A percentile compares a stretch with the other conserved stretches of the same genome.
Evolutionary conservation across 768 basidiomycete genomes (phyloP).

Genomic region (Agaricus blazei): DNA sequence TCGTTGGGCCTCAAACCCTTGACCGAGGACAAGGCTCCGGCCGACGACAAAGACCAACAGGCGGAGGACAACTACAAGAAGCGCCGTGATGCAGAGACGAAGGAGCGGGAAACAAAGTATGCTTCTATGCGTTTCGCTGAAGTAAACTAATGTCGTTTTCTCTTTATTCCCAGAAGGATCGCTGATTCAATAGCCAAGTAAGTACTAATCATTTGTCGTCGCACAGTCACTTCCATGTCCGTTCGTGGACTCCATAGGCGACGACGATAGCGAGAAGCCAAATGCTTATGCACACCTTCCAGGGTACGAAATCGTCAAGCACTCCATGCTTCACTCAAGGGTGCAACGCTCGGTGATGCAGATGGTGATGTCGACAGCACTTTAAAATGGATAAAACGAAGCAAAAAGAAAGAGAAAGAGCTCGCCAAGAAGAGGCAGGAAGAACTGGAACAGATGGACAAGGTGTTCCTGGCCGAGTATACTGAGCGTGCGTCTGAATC

Average conservation of each 20-base stretch:
- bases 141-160: slow-evolving; percentile 20
- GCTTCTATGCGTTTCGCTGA: slow-evolving; percentile 19
- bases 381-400: slow-evolving; percentile 86
- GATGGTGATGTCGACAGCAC: slow-evolving; percentile 76
- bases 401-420: slow-evolving; percentile 88
- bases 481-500: slow-evolving; percentile 65
- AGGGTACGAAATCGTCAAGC: slow-evolving; percentile 94
- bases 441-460: slow-evolving; percentile 84
- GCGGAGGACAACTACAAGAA: slow-evolving; percentile 87
- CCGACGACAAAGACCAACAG: slow-evolving; percentile 71
- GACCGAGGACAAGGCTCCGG: slow-evolving; percentile 70
- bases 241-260: slow-evolving; percentile 35
- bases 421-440: slow-evolving; percentile 76
- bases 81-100: slow-evolving; percentile 60
- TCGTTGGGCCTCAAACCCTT: slow-evolving; percentile 92
- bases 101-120: slow-evolving; percentile 77
- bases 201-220: slow-evolving; percentile 38
- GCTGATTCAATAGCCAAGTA: slow-evolving; percentile 82
- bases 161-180: slow-evolving; percentile 47
- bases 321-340: slow-evolving; percentile 88
- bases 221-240: slow-evolving; percentile 45
- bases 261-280: slow-evolving; percentile 21
- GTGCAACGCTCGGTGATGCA: slow-evolving; percentile 86
- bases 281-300: slow-evolving; percentile 44
- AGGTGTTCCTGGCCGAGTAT: slow-evolving; percentile 70